A percentile compares a stretch with the other conserved stretches of the same genome.
Evolutionary conservation across 768 basidiomycete species (phyloP).

Genomic region (Phanerodontia chrysosporium): DNA sequence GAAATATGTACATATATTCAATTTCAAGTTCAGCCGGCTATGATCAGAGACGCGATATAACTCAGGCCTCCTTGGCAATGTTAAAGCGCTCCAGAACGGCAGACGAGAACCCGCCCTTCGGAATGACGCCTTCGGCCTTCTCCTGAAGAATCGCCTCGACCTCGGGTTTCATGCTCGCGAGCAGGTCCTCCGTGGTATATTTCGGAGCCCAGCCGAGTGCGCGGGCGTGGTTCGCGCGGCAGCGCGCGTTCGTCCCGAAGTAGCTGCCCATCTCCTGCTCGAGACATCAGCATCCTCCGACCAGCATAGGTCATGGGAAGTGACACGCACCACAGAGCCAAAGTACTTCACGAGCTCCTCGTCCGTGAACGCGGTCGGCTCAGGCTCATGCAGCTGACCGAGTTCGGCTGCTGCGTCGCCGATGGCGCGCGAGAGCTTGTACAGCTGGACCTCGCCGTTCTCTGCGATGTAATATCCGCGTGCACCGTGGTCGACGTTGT

Average conservation of each 20-base stretch:
- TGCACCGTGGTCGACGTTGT: constrained; percentile 28
- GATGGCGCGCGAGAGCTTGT: constrained; percentile 33
- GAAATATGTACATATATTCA: too few relatives aligned
- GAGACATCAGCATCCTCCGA: constrained; percentile 27
- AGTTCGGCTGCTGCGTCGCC: constrained; percentile 31
- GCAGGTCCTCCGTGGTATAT: constrained; percentile 44
- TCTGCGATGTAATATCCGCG: constrained; percentile 34
- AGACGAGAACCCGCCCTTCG: too few relatives aligned
- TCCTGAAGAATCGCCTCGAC: constrained; percentile 27
- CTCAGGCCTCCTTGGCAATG: too few relatives aligned
- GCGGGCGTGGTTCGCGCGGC: constrained; percentile 28
- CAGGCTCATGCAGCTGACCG: constrained; percentile 26
- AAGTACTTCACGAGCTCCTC: constrained; percentile 39
- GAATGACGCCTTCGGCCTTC: neutral
- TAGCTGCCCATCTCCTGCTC: constrained; percentile 19
- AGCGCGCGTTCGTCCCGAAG: constrained; percentile 22
- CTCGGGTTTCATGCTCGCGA: constrained; percentile 44
- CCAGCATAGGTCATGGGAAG: neutral
- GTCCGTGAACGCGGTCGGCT: constrained; percentile 40
- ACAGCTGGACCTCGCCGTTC: constrained; percentile 30
- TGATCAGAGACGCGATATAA: too few relatives aligned
- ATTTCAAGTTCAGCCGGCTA: too few relatives aligned
- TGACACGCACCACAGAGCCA: constrained; percentile 8
- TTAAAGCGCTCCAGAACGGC: too few relatives aligned
- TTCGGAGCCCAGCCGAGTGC: constrained; percentile 51